phyloP scores from a whole-genome alignment of 192 early-diverging fungal genomes.

The Gaertneriomyces sp. region DNA sequence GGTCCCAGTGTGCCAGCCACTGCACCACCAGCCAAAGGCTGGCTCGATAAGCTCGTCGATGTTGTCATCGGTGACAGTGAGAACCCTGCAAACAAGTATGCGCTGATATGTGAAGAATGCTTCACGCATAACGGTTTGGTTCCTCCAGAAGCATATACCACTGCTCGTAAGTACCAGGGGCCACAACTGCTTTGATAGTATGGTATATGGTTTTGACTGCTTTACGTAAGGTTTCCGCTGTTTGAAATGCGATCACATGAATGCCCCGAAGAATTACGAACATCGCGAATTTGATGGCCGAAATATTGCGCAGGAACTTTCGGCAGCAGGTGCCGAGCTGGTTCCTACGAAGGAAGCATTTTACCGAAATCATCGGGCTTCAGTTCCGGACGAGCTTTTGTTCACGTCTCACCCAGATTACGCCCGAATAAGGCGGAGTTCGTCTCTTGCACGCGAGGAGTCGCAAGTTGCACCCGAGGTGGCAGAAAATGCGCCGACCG shows the following conservation, averaged over 20 bases:
- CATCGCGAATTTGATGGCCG: background rate
- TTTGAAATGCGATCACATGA: conserved; percentile 34
- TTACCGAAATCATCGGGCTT: background rate
- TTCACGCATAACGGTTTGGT: conserved; percentile 91
- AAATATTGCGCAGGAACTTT: background rate
- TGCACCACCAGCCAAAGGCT: conserved; percentile 34
- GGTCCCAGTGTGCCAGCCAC: too few species aligned
- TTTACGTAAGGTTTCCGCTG: conserved; percentile 26
- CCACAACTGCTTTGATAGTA: background rate
- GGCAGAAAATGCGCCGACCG: too few species aligned
- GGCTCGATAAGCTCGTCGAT: conserved; percentile 92
- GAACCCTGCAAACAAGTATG: conserved; percentile 84
- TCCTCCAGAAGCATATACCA: conserved; percentile 66
- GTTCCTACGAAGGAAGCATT: too few species aligned
- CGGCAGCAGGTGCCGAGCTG: background rate
- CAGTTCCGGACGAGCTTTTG: background rate
- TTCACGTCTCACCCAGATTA: background rate
- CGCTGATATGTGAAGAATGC: conserved; percentile 88
- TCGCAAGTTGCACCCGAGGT: too few species aligned
- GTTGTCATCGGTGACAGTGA: conserved; percentile 83
- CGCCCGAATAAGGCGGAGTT: too few species aligned
- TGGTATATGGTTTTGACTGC: background rate
- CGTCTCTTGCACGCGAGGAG: too few species aligned
- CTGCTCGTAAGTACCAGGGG: conserved; percentile 34
- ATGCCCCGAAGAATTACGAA: conserved; percentile 25